These are phyloP conservation scores for Polysphondylium violaceum DNA, from an alignment of 78 protist genomes.

Conservation along the genomic window DNA sequence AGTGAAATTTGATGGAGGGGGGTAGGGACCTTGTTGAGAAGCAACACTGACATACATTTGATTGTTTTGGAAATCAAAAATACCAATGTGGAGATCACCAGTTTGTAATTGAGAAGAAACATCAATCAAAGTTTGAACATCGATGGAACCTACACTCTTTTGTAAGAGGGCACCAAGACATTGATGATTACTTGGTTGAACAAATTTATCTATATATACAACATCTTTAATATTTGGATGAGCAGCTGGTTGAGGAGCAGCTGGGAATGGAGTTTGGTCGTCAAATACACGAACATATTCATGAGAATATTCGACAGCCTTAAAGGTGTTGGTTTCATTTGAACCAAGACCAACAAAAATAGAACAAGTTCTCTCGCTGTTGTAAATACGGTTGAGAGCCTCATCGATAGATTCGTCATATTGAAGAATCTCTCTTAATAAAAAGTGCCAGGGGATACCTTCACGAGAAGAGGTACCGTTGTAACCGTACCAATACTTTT, in stretches of 20 bases:
- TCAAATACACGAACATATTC: conserved; percentile 70
- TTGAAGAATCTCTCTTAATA: conserved; percentile 72
- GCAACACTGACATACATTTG: conserved; percentile 72
- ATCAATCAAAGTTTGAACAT: conserved; percentile 49
- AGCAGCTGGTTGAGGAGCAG: conserved; percentile 36
- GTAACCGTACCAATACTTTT: conserved; percentile 78
- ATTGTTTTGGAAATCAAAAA: conserved; percentile 51
- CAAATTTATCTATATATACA: conserved; percentile 74
- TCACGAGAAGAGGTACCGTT: conserved; percentile 68
- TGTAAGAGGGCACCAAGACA: conserved; percentile 48
- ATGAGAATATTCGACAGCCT: conserved; percentile 74
- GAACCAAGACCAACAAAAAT: conserved; percentile 82
- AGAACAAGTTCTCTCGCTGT: conserved; percentile 78
- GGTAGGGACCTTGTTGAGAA: conserved; percentile 15
- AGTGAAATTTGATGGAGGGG: conserved; percentile 13
- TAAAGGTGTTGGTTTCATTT: conserved; percentile 66
- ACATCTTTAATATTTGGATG: conserved; percentile 27
- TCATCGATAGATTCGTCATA: conserved; percentile 61
- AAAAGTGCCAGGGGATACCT: conserved; percentile 82
- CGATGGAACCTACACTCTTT: conserved; percentile 50
- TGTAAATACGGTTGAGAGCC: conserved; percentile 75
- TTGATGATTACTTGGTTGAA: conserved; percentile 54
- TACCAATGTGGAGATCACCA: conserved; percentile 82
- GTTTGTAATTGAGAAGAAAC: conserved; percentile 61
- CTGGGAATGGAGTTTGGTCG: conserved; percentile 79